phyloP scores from a whole-genome alignment of 176 grass and related monocot genomes.

The Areca catechu region DNA sequence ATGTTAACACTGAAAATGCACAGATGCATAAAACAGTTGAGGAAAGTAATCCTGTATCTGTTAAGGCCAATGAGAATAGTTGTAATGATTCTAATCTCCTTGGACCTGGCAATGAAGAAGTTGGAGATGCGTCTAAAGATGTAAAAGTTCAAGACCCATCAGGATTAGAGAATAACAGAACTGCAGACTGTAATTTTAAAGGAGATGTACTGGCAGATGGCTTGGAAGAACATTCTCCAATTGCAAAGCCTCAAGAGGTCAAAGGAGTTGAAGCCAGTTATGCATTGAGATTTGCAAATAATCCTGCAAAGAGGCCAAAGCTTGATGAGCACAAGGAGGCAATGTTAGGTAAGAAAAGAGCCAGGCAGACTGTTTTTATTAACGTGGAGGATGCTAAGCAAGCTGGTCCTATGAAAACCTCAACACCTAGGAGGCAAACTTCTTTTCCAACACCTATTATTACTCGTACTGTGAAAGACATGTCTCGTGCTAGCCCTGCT shows the following conservation, averaged over 20 bases:
- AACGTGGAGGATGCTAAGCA: conserved; percentile 93
- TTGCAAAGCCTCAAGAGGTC: conserved; percentile 56
- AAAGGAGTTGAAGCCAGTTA: conserved; percentile 86
- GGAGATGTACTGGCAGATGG: conserved; percentile 38
- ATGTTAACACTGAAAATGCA: conserved; percentile 22
- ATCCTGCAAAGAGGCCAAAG: conserved; percentile 76
- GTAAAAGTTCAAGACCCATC: conserved; percentile 14
- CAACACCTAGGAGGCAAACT: conserved; percentile 75
- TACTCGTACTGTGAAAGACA: conserved; percentile 70
- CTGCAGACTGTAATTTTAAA: conserved; percentile 34
- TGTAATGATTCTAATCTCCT: conserved; percentile 26
- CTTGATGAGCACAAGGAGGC: conserved; percentile 82
- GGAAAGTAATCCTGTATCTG: conserved; percentile 29
- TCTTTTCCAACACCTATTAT: conserved; percentile 85
- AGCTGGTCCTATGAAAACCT: conserved; percentile 76
- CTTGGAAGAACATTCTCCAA: conserved; percentile 12
- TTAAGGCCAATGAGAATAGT: conserved; percentile 24
- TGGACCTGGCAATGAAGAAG: conserved; percentile 40
- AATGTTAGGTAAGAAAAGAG: conserved; percentile 92
- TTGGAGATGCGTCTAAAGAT: conserved; percentile 46
- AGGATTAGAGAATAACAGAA: conserved; percentile 22
- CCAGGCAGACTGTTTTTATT: conserved; percentile 84
- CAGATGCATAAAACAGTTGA: conserved; percentile 34
- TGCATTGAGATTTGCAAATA: conserved; percentile 71
- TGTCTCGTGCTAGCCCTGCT: conserved; percentile 33